Base-by-base conservation (phyloP, 2,329 filamentous ascomycete species). In the Colletotrichum coccodes region DNA sequence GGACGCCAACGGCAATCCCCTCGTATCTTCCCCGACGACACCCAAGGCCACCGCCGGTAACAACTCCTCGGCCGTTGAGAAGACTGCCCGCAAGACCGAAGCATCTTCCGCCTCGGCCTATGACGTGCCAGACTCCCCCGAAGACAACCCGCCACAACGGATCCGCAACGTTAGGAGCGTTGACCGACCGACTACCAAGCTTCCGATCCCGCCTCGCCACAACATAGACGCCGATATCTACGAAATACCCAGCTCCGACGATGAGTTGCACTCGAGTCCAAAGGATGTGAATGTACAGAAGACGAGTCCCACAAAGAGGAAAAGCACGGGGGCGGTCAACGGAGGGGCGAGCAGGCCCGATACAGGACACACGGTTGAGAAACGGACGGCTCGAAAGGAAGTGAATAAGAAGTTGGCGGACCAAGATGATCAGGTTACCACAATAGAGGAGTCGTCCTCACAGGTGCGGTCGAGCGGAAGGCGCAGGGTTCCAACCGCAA, bases 21-120 rank as follows among this genome's bases (percentile, higher is more conserved):
- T 75, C 7, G 71, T 76, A 5, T 76, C 76, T 18, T 75, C 77
- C 4, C 76, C 78, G 2, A 76, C 73, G 26, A 75, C 77, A 3
- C 70, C 79, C 42, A 74, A 75, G 30, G 40, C 50, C 38, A 70
- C 46, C 5, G 36, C 52, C 7, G 47, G 56, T 6, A 26, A 38
- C 32, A 18, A 23, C 14, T 49, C 63, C 4, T 57, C 47, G 12
- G 47, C 59, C 16, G 46, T 46, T 8, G 61, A 52, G 54, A 60
- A 53, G 32, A 40, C 50, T 21, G 36, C 23, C 18, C 70, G 60
- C 44, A 52, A 53, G 52, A 50, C 21, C 14, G 47, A 12, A 11
- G 23, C 40, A 18, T 49, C 60, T 16, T 36, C 58, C 6, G 36
- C 38, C 23, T 64, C 69, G 6, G 58, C 60, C 8, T 72, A 72